Base-by-base conservation (phyloP, 176 grass and related monocot species). In the Oryza glaberrima region DNA sequence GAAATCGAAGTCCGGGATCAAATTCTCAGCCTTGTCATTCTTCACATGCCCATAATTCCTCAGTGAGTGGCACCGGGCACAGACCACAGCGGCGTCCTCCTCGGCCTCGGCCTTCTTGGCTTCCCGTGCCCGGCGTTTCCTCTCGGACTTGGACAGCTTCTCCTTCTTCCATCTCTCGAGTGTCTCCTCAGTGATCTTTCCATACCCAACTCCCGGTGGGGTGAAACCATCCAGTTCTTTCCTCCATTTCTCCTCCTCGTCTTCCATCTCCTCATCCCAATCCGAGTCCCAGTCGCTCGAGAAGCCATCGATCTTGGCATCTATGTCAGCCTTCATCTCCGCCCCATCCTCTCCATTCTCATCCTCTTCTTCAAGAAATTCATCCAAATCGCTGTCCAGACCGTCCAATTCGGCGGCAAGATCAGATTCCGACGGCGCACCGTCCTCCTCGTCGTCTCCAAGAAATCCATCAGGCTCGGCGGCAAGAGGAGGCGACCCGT, bases 1-100 rank as follows among this genome's bases (percentile, higher is more conserved):
- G 2, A 98, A 98, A 82, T 98, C 96, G 25, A 98, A 98, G 72
- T 98, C 96, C 0, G 96, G 96, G 61, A 98, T 98, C 68, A 98
- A 82, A 73, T 98, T 98, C 52, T 98, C 96, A 0, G 73, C 92
- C 22, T 87, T 91, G 54, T 94, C 75, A n/a, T 98, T 98, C 88
- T 95, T 98, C 41, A 98, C 93, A 78, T 91, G 86, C 41, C 96
- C 96, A 2, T 94, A 94, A 65, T 98, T 95, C 86, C 96, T 90
- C 80, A 98, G 80, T 0, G 96, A 98, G 82, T 93, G 93, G 85
- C 93, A 95, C 11, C 93, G 85, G 19, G 93, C 91, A 44, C 96
- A 98, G 51, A 98, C 96, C 17, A 90, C 77, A 0, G 85, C 77
- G 0, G 77, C 40, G 45, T 82, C 85, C 77, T 93, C 86, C 75